Evolutionary conservation across 163 green algal genomes (phyloP).

Genomic region (Chloromonas sp.): DNA sequence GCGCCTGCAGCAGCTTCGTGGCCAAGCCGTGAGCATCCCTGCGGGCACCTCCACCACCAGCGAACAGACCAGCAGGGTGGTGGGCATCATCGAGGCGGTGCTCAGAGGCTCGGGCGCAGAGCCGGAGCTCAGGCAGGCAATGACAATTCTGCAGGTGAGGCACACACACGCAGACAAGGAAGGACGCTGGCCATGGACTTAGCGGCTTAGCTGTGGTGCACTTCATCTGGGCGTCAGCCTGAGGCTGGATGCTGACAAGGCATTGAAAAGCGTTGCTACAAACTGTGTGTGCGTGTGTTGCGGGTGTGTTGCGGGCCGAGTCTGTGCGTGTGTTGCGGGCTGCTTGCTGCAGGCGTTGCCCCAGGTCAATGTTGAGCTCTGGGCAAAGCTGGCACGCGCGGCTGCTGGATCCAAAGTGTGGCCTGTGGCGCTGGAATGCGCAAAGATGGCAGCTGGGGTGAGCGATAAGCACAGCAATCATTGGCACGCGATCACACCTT

Average conservation of each 20-base stretch:
- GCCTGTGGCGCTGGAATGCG: conserved; percentile 15
- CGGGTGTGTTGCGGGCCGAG: no score
- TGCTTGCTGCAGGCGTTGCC: conserved; percentile 10
- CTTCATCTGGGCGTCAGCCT: no score
- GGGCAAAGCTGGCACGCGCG: conserved; percentile 39
- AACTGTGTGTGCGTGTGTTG: no score
- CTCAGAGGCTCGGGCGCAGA: conserved; percentile 2
- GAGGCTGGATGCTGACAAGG: conserved; percentile 11
- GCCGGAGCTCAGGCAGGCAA: conserved; percentile 8
- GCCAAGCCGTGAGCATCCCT: conserved; percentile 21
- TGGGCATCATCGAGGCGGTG: conserved; percentile 21
- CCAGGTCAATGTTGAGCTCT: conserved; percentile 40
- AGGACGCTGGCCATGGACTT: no score
- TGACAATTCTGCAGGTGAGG: conserved; percentile 10
- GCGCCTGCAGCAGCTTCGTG: conserved; percentile 45
- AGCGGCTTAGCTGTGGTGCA: no score
- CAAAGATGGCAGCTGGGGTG: not conserved
- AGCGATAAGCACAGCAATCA: not conserved
- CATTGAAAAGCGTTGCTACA: not conserved
- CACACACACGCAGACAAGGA: no score
- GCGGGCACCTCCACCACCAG: conserved; percentile 26
- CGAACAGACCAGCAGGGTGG: conserved; percentile 33
- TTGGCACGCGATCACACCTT: no score
- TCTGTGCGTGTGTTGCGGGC: no score
- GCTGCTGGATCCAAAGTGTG: conserved; percentile 21